A percentile compares a stretch with the other conserved stretches of the same genome.
phyloP scores from a whole-genome alignment of 1,284 basidiomycete species.

The Thelephora terrestris region DNA sequence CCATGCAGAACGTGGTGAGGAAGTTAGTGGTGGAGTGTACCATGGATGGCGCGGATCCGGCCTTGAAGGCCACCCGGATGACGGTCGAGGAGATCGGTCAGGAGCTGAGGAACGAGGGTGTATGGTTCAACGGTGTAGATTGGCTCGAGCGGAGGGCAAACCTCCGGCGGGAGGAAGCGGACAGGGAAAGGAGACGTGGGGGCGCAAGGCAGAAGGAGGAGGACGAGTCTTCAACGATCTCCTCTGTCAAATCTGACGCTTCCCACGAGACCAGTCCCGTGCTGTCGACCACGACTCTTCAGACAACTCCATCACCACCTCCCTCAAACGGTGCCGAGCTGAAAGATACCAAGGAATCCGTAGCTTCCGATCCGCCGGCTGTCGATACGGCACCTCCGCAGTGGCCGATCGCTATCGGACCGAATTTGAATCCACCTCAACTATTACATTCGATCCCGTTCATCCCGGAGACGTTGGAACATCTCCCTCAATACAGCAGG shows the following conservation, averaged over 20 bases:
- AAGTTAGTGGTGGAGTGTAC: constrained; percentile 50
- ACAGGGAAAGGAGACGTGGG: constrained; percentile 20
- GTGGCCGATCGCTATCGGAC: constrained; percentile 41
- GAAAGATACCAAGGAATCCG: constrained; percentile 24
- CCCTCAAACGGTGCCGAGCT: constrained; percentile 29
- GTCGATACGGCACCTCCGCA: constrained; percentile 13
- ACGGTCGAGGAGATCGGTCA: constrained; percentile 46
- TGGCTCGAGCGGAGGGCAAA: constrained; percentile 44
- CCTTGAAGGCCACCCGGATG: constrained; percentile 43
- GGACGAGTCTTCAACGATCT: constrained; percentile 30
- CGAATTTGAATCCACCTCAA: constrained; percentile 45
- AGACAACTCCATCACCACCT: constrained; percentile 65
- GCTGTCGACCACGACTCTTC: constrained; percentile 60
- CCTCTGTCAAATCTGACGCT: constrained; percentile 35
- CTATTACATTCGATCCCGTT: constrained; percentile 57
- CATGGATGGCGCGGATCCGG: constrained; percentile 30
- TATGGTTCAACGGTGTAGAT: constrained; percentile 62
- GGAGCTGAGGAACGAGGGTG: constrained; percentile 43
- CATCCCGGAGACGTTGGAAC: constrained; percentile 47
- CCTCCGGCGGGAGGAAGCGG: constrained; percentile 11
- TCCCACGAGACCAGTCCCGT: constrained; percentile 63
- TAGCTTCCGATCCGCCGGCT: constrained; percentile 14
- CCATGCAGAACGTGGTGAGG: constrained; percentile 57
- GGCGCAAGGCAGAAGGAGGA: constrained; percentile 25
- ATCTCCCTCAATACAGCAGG: constrained; percentile 50